These are phyloP conservation scores for Alloteropsis angusta DNA, from an alignment of 202 grass and related monocot species.

Conservation along the genomic window DNA sequence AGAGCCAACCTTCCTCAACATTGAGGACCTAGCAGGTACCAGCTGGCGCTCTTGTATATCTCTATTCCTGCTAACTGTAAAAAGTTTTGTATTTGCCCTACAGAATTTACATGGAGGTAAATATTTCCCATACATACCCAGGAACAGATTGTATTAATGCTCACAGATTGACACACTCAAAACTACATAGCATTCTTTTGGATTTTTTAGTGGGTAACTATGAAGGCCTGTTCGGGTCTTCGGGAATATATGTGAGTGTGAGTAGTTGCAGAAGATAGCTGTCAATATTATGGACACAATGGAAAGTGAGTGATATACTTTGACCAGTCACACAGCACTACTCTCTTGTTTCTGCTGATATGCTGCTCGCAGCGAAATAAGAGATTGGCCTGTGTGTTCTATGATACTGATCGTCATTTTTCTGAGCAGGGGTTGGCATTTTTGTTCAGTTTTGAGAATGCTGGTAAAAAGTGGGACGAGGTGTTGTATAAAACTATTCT, in stretches of 20 bases:
- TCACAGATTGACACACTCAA: slow-evolving; percentile 29
- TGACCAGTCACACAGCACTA: background rate
- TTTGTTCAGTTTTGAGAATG: slow-evolving; percentile 14
- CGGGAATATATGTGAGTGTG: slow-evolving; percentile 1
- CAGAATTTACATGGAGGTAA: slow-evolving; percentile 37
- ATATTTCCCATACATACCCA: slow-evolving; percentile 33
- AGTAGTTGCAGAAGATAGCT: background rate
- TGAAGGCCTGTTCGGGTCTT: background rate
- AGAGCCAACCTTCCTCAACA: slow-evolving; percentile 24
- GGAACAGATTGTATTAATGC: slow-evolving; percentile 28
- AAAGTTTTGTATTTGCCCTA: slow-evolving; percentile 40
- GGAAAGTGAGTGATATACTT: background rate
- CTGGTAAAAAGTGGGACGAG: background rate
- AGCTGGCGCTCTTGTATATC: slow-evolving; percentile 24
- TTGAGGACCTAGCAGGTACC: slow-evolving; percentile 24
- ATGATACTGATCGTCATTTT: background rate
- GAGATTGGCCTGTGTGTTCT: background rate
- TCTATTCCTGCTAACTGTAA: slow-evolving; percentile 39
- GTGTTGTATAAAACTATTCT: slow-evolving; percentile 29
- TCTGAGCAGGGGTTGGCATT: background rate
- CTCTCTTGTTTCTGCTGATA: slow-evolving; percentile 7
- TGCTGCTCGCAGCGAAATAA: background rate
- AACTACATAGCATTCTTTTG: slow-evolving; percentile 39
- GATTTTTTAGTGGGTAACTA: slow-evolving; percentile 19
- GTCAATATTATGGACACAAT: background rate